Evolutionary conservation across 179 eudicot species (phyloP), one percentile per base, ranked within the genome.

Genomic region (Beta corolliflora): DNA sequence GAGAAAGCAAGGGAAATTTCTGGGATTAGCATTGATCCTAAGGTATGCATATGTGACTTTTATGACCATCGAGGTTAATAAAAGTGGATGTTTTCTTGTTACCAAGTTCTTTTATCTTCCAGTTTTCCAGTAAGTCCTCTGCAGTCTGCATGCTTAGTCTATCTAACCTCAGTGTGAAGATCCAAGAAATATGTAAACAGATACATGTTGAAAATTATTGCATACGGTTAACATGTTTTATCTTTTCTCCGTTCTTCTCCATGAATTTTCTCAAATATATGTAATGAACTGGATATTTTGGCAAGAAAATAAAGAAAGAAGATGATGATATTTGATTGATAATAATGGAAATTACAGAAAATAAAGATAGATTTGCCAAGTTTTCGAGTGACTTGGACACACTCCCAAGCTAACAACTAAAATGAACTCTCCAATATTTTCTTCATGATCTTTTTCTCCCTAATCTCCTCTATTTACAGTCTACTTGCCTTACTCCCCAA

Each of bases 1-100:
- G 89, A 92, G 85, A 94, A 93, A 86, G 88, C 97, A 1, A 89
- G 98, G 86, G 92, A 88, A 77, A 89, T 94, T 65, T 88, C 97
- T 81, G 92, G 94, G 77, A 84, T 87, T 29, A 82, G 68, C 55
- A 73, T 91, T 73, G 97, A 93, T 69, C 92, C 97, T 29, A 89
- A 93, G 95, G 97, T 93, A 76, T 77, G 82, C 84, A 65, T 82
- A 78, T 71, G 74, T 31, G 45, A 79, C 67, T 75, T 70, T 71
- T 25, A 50, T 25, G 59, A 6, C 46, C 65, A 19, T 77, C 41
- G 31, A 46, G 70, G 16, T 73, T 31, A 29, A 8, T 50, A 18
- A 31, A 8, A 4, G 9, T 46, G 45, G 13, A 55, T 54, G 18
- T 77, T 80, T 73, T 31, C 54, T 46, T 31, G 54, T 70, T 25